Evolutionary conservation across 352 stramenopile genomes (phyloP), one percentile per base, ranked within the genome.

Genomic region (Peronosclerospora sorghi): DNA sequence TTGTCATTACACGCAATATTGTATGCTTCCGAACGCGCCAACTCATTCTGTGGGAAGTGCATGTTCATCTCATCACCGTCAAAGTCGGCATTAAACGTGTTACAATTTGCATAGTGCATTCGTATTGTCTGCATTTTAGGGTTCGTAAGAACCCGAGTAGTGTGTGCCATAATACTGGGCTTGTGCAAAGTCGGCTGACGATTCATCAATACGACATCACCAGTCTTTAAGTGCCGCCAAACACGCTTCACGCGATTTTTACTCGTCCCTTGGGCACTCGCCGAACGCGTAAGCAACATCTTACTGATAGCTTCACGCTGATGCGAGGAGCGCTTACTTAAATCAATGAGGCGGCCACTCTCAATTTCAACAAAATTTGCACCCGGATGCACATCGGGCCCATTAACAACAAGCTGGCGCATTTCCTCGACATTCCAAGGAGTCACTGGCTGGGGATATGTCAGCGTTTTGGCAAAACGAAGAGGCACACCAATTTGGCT

Each of bases 41-140:
- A 59, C 55, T 99, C 91, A 65, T 94, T 98, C 70, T 99, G 97
- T 17, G 96, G 96, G 48, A 99, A 98, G 68, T 99, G 97, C 72
- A 98, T 97, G 75, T 99, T 99, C 82, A 99, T 99, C 79, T 99
- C 97, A 67, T 99, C 97, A 52, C 97, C 97, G 68, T 99, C 97
- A 60, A 99, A 99, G 76, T 99, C 97, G 27, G 96, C 97, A 73
- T 99, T 99, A 84, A 98, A 99, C 30, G 96, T 98, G 73, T 99
- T 99, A 77, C 96, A 99, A 76, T 99, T 99, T 26, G 95, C 95
- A 64, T 99, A 99, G 76, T 99, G 96, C 96, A 99, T 98, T 37
- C 97, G 90, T 54, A 99, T 97, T 19, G 97, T 99, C 68, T 99
- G 96, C 76, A 98, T 97, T 34, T 83, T 96, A 1, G 86, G 90